Evolutionary conservation across 2,329 filamentous ascomycete genomes (phyloP).

Genomic region (Monilinia vaccinii-corymbosi): DNA sequence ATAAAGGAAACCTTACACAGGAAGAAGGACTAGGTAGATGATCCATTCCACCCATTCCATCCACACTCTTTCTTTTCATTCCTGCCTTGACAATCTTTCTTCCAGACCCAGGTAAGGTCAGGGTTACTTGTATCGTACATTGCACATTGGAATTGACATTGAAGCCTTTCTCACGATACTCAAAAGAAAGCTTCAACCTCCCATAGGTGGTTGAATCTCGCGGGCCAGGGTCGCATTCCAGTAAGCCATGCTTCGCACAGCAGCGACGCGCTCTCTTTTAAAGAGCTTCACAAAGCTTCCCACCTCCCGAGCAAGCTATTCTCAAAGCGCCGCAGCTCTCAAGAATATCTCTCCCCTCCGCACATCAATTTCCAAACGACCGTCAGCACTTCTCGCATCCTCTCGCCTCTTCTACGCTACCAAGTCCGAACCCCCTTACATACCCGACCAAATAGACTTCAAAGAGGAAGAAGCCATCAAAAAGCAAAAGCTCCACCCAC

Average conservation of each 20-base stretch:
- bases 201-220: conserved; percentile 9
- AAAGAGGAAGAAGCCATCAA: conserved; percentile 47
- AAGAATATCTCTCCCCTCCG: conserved; percentile 16
- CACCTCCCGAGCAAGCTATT: conserved; percentile 20
- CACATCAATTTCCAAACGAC: conserved; percentile 21
- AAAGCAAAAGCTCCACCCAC: conserved; percentile 45
- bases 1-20: too few relatives aligned
- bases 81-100: too few relatives aligned
- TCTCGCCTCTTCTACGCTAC: conserved; percentile 39
- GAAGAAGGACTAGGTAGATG: too few relatives aligned
- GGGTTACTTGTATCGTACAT: too few relatives aligned
- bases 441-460: conserved; percentile 37
- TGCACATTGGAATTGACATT: not conserved
- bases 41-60: too few relatives aligned
- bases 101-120: too few relatives aligned
- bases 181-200: not conserved
- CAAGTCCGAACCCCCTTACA: conserved; percentile 23
- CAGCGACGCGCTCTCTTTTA: conserved; percentile 24
- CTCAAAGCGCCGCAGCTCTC: conserved; percentile 21
- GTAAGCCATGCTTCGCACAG: conserved; percentile 27
- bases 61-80: too few relatives aligned
- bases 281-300: conserved; percentile 24
- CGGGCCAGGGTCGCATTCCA: conserved; percentile 20
- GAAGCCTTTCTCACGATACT: conserved; percentile 5
- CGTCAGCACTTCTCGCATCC: conserved; percentile 14